Evolutionary conservation across 192 early-diverging fungal species (phyloP).

Genomic region (Physocladia obscura): DNA sequence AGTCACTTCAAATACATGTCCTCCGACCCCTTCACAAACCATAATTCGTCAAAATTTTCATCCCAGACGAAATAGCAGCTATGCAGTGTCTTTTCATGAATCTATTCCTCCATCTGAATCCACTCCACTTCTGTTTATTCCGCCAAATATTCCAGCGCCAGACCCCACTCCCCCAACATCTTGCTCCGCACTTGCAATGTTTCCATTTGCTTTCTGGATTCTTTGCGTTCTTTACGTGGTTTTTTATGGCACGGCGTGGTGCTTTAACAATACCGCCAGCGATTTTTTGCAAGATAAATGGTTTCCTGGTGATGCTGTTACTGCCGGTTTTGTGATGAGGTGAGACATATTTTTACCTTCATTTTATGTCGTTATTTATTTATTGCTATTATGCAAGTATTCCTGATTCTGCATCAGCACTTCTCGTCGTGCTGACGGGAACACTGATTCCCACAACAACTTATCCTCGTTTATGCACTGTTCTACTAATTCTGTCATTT

Average conservation of each 20-base stretch:
- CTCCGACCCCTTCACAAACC: background rate
- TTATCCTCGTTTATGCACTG: constrained; percentile 51
- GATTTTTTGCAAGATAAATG: constrained; percentile 61
- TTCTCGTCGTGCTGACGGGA: constrained; percentile 62
- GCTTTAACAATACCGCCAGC: constrained; percentile 56
- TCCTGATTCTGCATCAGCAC: constrained; percentile 62
- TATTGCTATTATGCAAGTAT: constrained; percentile 34
- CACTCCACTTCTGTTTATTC: background rate
- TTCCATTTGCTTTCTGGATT: constrained; percentile 54
- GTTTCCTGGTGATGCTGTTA: constrained; percentile 51
- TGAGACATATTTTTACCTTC: constrained; percentile 22
- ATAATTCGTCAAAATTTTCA: background rate
- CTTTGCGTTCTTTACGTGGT: constrained; percentile 55
- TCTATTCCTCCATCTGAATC: background rate
- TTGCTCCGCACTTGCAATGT: constrained; percentile 17
- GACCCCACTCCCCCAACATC: background rate
- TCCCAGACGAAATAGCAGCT: too few species aligned
- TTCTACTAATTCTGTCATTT: constrained; percentile 54
- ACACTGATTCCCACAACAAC: constrained; percentile 40
- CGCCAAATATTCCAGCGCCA: background rate
- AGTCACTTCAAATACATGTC: background rate
- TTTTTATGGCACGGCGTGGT: constrained; percentile 55
- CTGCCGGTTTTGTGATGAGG: constrained; percentile 56
- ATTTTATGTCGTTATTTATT: background rate
- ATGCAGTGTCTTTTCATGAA: background rate